These are phyloP conservation scores for Zoysia matrella DNA, from an alignment of 202 grass and related monocot species.

Conservation along the genomic window DNA sequence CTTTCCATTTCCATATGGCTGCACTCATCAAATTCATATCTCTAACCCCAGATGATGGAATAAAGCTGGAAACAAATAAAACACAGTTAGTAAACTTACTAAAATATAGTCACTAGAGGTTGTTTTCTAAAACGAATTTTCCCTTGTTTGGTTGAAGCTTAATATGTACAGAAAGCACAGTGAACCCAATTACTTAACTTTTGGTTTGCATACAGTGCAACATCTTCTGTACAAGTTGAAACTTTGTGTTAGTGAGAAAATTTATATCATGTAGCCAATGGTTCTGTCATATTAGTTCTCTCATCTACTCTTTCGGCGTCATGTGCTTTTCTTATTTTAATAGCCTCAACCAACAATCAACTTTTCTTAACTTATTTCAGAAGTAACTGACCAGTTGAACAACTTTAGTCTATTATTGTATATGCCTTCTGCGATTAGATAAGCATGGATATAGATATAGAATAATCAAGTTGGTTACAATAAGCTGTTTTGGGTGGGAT, in stretches of 20 bases:
- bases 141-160: neutral
- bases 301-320: slow-evolving; percentile 12
- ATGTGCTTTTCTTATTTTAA: neutral
- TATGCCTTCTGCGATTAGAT: slow-evolving; percentile 10
- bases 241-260: neutral
- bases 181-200: neutral
- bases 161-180: neutral
- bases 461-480: slow-evolving; percentile 19
- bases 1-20: neutral
- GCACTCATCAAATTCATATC: neutral
- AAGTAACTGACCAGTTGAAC: slow-evolving; percentile 21
- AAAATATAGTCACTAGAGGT: neutral
- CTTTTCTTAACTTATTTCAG: slow-evolving; percentile 11
- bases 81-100: neutral
- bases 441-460: slow-evolving; percentile 17
- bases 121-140: neutral
- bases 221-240: neutral
- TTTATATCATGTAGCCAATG: neutral
- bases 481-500: slow-evolving; percentile 15
- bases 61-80: neutral
- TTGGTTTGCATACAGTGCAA: neutral
- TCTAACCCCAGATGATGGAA: neutral
- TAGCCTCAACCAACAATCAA: slow-evolving; percentile 24
- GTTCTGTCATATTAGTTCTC: slow-evolving; percentile 1
- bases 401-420: slow-evolving; percentile 1